Conservation (phyloP, 805 yeast genomes). For the Vanderwaltozyma verrucispora region DNA sequence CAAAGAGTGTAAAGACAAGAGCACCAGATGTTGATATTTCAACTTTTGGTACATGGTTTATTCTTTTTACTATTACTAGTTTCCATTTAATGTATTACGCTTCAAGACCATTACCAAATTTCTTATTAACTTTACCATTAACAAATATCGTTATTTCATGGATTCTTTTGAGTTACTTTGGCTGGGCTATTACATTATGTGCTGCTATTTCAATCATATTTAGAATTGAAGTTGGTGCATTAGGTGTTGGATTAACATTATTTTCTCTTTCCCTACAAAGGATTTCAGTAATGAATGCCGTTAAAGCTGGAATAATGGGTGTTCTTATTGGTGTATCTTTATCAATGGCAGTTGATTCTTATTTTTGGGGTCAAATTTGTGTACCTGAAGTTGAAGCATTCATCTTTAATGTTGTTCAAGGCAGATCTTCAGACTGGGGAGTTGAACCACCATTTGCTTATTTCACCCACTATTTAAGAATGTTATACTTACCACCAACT, state of each 20-base stretch:
- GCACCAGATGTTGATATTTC: conserved; percentile 1
- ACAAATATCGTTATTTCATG: conserved; percentile 46
- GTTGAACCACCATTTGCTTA: conserved; percentile 64
- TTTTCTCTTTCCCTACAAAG: conserved; percentile 38
- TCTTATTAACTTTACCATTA: conserved; percentile 63
- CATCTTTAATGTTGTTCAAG: conserved; percentile 63
- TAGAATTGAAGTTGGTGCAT: conserved; percentile 57
- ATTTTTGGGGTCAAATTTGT: conserved; percentile 56
- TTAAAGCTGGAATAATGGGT: conserved; percentile 39
- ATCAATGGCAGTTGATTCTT: conserved; percentile 49
- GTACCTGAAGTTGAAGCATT: conserved; percentile 73
- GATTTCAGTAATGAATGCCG: conserved; percentile 32
- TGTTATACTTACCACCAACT: conserved; percentile 37
- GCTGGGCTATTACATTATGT: conserved; percentile 41
- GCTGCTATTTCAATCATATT: conserved; percentile 59
- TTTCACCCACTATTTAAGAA: conserved; percentile 37
- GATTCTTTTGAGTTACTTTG: conserved; percentile 40
- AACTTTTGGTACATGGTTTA: conserved; percentile 45
- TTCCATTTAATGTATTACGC: conserved; percentile 75
- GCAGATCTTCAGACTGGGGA: conserved; percentile 77
- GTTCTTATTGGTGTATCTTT: conserved; percentile 36
- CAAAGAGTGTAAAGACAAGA: conserved; percentile 4
- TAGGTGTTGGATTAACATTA: conserved; percentile 41
- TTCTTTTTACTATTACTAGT: conserved; percentile 49
- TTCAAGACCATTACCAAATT: conserved; percentile 85